Conservation (phyloP, 495 filamentous ascomycete species). For the Aspergillus diversus region DNA sequence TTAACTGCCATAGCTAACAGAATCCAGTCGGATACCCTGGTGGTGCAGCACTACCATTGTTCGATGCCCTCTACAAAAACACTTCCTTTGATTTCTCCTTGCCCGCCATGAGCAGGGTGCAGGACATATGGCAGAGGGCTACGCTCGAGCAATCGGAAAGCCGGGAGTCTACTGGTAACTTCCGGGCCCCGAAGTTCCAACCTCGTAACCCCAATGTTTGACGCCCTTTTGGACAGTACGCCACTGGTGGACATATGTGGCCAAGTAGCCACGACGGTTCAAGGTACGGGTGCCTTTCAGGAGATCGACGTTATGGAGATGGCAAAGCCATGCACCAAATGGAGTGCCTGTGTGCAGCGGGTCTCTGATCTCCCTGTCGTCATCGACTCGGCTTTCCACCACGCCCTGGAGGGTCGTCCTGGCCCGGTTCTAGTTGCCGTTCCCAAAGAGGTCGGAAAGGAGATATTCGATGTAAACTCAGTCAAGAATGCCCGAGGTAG, state of each 20-base stretch:
- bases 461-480: slow-evolving; percentile 43
- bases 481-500: background rate
- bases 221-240: slow-evolving; percentile 64
- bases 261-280: slow-evolving; percentile 58
- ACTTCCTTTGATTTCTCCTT: slow-evolving; percentile 63
- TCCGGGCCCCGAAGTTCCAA: slow-evolving; percentile 68
- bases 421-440: slow-evolving; percentile 66
- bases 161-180: slow-evolving; percentile 65
- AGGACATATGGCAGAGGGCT: slow-evolving; percentile 69
- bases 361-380: slow-evolving; percentile 59
- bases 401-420: slow-evolving; percentile 59
- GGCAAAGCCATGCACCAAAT: slow-evolving; percentile 63
- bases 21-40: slow-evolving; percentile 48
- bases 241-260: slow-evolving; percentile 66
- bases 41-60: slow-evolving; percentile 54
- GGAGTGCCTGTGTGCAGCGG: slow-evolving; percentile 64
- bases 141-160: slow-evolving; percentile 61
- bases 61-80: slow-evolving; percentile 67
- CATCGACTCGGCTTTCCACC: slow-evolving; percentile 66
- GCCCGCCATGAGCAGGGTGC: slow-evolving; percentile 67
- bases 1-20: background rate
- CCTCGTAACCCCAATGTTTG: slow-evolving; percentile 65
- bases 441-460: slow-evolving; percentile 61
- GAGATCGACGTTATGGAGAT: slow-evolving; percentile 66
- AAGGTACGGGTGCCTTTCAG: slow-evolving; percentile 66